Percentiles rank a stretch among this genome's conserved stretches.
phyloP scores from a whole-genome alignment of 208 protist genomes.

The Hexamita inflata region DNA sequence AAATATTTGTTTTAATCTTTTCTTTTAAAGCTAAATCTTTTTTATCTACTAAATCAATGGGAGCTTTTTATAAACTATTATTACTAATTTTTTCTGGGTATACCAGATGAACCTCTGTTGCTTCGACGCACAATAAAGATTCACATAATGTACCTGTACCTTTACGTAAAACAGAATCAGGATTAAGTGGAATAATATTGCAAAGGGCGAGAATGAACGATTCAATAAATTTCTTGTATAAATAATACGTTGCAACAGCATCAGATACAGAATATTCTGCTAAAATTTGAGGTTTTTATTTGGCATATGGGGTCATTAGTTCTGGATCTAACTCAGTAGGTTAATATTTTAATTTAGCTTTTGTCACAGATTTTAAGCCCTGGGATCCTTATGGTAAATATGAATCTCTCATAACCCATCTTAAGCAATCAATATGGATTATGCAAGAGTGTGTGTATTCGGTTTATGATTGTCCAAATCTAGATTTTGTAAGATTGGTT shows the following conservation, averaged over 20 bases:
- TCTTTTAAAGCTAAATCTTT: too few species aligned
- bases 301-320: constrained; percentile 87
- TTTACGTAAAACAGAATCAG: constrained; percentile 92
- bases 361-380: constrained; percentile 83
- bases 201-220: constrained; percentile 99
- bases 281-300: constrained; percentile 75
- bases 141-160: constrained; percentile 96
- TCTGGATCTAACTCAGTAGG: constrained; percentile 97
- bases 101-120: constrained; percentile 83
- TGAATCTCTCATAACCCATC: constrained; percentile 97
- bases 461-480: constrained; percentile 54
- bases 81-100: constrained; percentile 90
- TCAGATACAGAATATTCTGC: constrained; percentile 99
- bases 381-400: constrained; percentile 95
- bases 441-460: constrained; percentile 73
- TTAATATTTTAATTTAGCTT: constrained; percentile 92
- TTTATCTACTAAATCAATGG: too few species aligned
- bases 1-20: neutral
- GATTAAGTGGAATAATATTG: constrained; percentile 95
- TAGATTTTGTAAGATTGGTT: constrained; percentile 35
- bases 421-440: constrained; percentile 91
- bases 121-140: constrained; percentile 88
- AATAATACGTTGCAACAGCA: constrained; percentile 97
- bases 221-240: constrained; percentile 97
- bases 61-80: constrained; percentile 10